Conservation (phyloP, 345 rosid species). For the Lepidium africanum region DNA sequence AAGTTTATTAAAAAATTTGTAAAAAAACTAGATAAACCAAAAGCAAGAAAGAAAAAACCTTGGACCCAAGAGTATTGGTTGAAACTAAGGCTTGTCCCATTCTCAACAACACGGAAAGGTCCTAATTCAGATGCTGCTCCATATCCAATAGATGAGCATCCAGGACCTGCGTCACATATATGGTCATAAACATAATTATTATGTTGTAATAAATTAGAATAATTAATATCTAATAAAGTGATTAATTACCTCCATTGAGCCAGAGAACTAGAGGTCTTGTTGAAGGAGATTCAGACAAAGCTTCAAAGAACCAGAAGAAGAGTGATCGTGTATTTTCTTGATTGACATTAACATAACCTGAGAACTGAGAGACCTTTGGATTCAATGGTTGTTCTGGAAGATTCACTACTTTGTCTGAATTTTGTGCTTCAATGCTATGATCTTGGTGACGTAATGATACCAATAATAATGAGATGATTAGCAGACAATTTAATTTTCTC, state of each 20-base stretch:
- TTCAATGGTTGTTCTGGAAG: slow-evolving; percentile 50
- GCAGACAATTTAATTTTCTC: neutral
- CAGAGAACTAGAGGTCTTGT: slow-evolving; percentile 56
- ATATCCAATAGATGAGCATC: slow-evolving; percentile 60
- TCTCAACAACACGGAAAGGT: slow-evolving; percentile 41
- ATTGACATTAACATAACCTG: slow-evolving; percentile 56
- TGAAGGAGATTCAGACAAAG: slow-evolving; percentile 38
- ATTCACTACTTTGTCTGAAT: slow-evolving; percentile 35
- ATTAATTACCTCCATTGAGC: slow-evolving; percentile 57
- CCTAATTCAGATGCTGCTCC: slow-evolving; percentile 63
- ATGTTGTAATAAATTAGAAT: neutral
- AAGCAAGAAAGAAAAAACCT: slow-evolving; percentile 29
- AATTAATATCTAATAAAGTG: neutral
- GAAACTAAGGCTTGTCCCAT: slow-evolving; percentile 39
- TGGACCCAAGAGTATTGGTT: slow-evolving; percentile 49
- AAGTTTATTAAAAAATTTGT: neutral
- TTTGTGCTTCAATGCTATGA: slow-evolving; percentile 23
- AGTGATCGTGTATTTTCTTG: slow-evolving; percentile 50
- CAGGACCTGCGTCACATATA: slow-evolving; percentile 41
- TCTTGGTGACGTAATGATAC: slow-evolving; percentile 6
- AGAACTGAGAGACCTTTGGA: slow-evolving; percentile 45
- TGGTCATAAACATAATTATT: neutral
- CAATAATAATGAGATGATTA: slow-evolving; percentile 7
- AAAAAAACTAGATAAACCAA: neutral
- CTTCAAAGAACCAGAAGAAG: slow-evolving; percentile 72